phyloP scores from a whole-genome alignment of 78 protist species.

The Dictyostelium capitatum region DNA sequence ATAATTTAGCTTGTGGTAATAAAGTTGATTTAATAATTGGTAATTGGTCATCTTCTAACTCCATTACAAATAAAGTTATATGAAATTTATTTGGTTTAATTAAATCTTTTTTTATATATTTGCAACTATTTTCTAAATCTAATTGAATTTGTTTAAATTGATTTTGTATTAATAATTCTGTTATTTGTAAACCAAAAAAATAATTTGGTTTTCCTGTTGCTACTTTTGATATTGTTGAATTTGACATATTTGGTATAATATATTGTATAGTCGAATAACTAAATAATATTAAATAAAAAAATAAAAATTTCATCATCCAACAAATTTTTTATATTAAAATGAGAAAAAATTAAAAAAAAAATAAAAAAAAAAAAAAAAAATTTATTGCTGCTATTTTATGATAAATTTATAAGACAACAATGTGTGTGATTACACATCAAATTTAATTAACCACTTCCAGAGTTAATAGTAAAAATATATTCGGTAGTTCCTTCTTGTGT shows the following conservation, averaged over 20 bases:
- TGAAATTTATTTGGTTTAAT: constrained; percentile 35
- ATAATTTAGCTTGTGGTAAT: constrained; percentile 6
- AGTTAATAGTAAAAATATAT: too few relatives aligned
- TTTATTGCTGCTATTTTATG: too few relatives aligned
- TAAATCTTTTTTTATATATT: background rate
- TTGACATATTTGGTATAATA: background rate
- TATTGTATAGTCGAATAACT: too few relatives aligned
- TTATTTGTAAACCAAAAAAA: constrained; percentile 44
- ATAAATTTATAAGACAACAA: too few relatives aligned
- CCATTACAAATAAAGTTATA: constrained; percentile 61
- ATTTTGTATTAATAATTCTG: background rate
- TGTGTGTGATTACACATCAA: too few relatives aligned
- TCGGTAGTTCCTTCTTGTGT: too few relatives aligned
- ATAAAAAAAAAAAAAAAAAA: too few relatives aligned
- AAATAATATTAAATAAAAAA: too few relatives aligned
- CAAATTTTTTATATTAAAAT: too few relatives aligned
- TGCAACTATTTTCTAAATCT: background rate
- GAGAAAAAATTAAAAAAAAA: too few relatives aligned
- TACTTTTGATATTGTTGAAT: background rate
- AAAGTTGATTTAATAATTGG: constrained; percentile 1
- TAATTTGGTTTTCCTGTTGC: constrained; percentile 43
- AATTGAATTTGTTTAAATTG: background rate
- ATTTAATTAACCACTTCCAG: too few relatives aligned
- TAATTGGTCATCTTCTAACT: constrained; percentile 7
- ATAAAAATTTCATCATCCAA: too few relatives aligned